Conservation (phyloP, 2,329 filamentous ascomycete genomes). For the Dendryphion nanum region DNA sequence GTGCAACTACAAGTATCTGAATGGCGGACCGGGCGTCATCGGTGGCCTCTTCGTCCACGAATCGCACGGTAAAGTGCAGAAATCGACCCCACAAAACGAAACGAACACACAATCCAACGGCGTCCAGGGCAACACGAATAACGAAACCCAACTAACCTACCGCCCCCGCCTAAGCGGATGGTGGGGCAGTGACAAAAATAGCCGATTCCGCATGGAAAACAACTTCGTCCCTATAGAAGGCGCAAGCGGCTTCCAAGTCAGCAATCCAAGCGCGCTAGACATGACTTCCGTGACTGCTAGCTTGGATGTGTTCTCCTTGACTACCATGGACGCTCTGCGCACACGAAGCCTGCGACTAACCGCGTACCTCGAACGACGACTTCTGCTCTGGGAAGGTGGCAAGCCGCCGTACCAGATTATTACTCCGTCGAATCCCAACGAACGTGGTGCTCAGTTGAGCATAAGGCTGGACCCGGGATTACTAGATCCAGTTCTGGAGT, state of each 20-base stretch:
- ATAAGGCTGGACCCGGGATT: slow-evolving; percentile 66
- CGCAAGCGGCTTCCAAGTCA: slow-evolving; percentile 79
- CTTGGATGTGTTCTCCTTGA: slow-evolving; percentile 71
- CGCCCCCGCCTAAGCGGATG: slow-evolving; percentile 73
- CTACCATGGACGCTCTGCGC: slow-evolving; percentile 66
- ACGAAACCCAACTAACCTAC: slow-evolving; percentile 40
- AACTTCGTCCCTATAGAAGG: slow-evolving; percentile 73
- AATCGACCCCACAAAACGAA: background rate
- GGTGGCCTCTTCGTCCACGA: slow-evolving; percentile 80
- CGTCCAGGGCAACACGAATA: background rate
- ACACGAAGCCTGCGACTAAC: slow-evolving; percentile 72
- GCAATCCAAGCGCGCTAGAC: slow-evolving; percentile 78
- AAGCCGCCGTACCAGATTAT: slow-evolving; percentile 53
- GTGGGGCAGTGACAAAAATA: slow-evolving; percentile 79
- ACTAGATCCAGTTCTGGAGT: slow-evolving; percentile 64
- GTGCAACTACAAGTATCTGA: slow-evolving; percentile 96
- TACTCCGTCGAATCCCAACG: slow-evolving; percentile 65
- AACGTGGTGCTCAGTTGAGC: slow-evolving; percentile 78
- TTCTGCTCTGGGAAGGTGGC: slow-evolving; percentile 19
- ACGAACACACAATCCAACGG: background rate
- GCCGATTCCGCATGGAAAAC: slow-evolving; percentile 82
- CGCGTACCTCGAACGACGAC: slow-evolving; percentile 65
- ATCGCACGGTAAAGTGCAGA: slow-evolving; percentile 60
- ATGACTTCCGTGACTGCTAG: slow-evolving; percentile 72
- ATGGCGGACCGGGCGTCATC: slow-evolving; percentile 79